These are phyloP conservation scores for Silene latifolia DNA, from an alignment of 148 eudicot species.

Conservation along the genomic window DNA sequence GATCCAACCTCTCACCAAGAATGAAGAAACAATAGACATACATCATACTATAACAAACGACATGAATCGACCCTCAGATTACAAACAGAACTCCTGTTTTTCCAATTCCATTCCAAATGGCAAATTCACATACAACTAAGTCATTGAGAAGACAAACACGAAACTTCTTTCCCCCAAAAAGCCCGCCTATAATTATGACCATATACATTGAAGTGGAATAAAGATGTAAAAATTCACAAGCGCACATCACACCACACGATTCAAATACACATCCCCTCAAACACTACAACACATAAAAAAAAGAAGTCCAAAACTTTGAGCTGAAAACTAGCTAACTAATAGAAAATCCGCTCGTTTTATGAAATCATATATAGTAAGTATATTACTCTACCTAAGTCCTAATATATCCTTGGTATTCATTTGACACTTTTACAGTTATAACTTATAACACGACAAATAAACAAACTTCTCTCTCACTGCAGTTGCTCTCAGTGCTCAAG, in stretches of 20 bases:
- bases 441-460: neutral
- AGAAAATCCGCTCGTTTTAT: neutral
- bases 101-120: neutral
- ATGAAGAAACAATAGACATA: neutral
- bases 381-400: no score
- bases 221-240: neutral
- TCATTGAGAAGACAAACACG: neutral
- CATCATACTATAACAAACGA: neutral
- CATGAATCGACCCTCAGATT: neutral
- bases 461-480: neutral
- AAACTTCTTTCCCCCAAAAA: no score
- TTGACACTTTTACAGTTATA: no score
- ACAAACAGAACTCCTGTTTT: neutral
- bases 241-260: neutral
- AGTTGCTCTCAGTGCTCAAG: neutral
- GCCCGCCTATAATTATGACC: neutral
- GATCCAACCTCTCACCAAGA: neutral
- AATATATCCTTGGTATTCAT: no score
- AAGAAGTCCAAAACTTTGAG: neutral
- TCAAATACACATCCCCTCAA: neutral
- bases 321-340: neutral
- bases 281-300: neutral
- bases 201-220: neutral
- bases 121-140: neutral
- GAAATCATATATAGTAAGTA: neutral